phyloP scores from a whole-genome alignment of 2,329 filamentous ascomycete genomes.

The Sporothrix globosa region DNA sequence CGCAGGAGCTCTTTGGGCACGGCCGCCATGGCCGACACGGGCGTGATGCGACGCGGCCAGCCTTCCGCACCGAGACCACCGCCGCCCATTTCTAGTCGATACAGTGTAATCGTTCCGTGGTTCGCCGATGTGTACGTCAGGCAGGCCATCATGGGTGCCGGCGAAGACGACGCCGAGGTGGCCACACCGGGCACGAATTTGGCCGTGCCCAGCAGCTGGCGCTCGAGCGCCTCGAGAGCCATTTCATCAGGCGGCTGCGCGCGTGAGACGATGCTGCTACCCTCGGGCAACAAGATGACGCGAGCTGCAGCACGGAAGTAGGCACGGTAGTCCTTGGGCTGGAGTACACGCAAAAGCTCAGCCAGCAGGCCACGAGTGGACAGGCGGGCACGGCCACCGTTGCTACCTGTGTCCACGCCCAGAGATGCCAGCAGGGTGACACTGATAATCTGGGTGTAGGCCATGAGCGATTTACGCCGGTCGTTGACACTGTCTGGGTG shows the following conservation, averaged over 20 bases:
- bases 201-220: slow-evolving; percentile 36
- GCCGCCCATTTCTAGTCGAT: slow-evolving; percentile 34
- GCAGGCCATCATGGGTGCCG: slow-evolving; percentile 34
- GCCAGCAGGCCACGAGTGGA: slow-evolving; percentile 33
- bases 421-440: slow-evolving; percentile 29
- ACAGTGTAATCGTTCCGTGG: slow-evolving; percentile 36
- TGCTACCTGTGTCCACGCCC: slow-evolving; percentile 24
- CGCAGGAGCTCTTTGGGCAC: slow-evolving; percentile 38
- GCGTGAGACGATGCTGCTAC: slow-evolving; percentile 9
- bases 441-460: slow-evolving; percentile 34
- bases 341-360: slow-evolving; percentile 35
- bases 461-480: slow-evolving; percentile 35
- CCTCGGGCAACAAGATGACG: slow-evolving; percentile 34
- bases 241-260: slow-evolving; percentile 33
- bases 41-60: slow-evolving; percentile 36
- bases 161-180: background rate
- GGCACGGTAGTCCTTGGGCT: slow-evolving; percentile 37
- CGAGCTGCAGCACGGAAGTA: slow-evolving; percentile 37
- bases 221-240: slow-evolving; percentile 34
- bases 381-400: slow-evolving; percentile 5
- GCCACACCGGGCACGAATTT: slow-evolving; percentile 29
- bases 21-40: slow-evolving; percentile 36
- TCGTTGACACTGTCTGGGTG: slow-evolving; percentile 33
- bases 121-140: slow-evolving; percentile 33
- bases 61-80: slow-evolving; percentile 12